Evolutionary conservation across 305 asterid species (phyloP), one percentile per base, ranked within the genome.

Genomic region (Fraxinus sp.): DNA sequence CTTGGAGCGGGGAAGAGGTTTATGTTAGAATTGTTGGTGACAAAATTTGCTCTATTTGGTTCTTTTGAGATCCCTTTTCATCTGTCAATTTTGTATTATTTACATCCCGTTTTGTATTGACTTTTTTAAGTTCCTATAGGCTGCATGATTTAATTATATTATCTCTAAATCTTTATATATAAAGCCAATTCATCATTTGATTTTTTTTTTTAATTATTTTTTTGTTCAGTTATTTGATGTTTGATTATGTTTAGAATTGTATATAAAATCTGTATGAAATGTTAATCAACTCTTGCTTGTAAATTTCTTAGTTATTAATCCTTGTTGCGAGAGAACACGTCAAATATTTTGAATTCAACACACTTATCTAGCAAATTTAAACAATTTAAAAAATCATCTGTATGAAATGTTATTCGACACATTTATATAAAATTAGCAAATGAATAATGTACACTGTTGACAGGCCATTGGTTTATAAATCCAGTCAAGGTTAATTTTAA

Each of bases 41-140:
- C 89, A 85, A 79, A 83, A 80, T 80, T 87, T 88, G 79, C 52
- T 66, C 33, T 24, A 7, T 79, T 88, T 89, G 92, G 83, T 85
- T 88, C 89, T 91, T 88, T 86, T 86, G 82, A 86, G 88, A 88
- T 82, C 85, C 79, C 66, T 26, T 64, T 66, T 24, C 5, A 24
- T 66, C 74, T 7, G 74, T 26, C 18, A 66, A 10, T 66, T 62
- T 22, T 62, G 30, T 7, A 22, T 62, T 62, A 22, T 18, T 62
- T 7, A 22, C 7, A 7, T 22, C 4, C 28, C 14, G 13, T 66
- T 66, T 66, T 66, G 35, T 8, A 9, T 66, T 26, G 74, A n/a
- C 8, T 24, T 28, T 11, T 10, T 66, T 64, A 9, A 66, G 35
- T 66, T 66, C 35, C 74, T 66, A 66, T 24, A 11, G 18, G 74